A percentile compares a stretch with the other conserved stretches of the same genome.
These are phyloP conservation scores for Mortierella sp. DNA, from an alignment of 371 early-diverging fungal genomes.

Conservation along the genomic window DNA sequence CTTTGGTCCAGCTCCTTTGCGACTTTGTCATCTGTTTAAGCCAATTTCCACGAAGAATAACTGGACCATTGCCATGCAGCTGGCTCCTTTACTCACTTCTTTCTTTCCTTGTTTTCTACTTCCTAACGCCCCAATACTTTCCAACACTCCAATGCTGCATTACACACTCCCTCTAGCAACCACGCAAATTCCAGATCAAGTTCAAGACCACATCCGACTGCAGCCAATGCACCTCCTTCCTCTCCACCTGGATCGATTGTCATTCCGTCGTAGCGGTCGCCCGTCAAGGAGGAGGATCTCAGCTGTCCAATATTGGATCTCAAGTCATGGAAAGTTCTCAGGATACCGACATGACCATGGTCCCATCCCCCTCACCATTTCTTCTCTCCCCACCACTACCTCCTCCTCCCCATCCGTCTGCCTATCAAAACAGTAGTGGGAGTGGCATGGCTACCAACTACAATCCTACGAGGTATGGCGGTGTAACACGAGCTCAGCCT, in stretches of 20 bases:
- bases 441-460: no score
- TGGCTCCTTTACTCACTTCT: no score
- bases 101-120: no score
- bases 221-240: constrained; percentile 26
- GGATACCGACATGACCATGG: not conserved
- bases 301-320: not conserved
- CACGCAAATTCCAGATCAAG: constrained; percentile 36
- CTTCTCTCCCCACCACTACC: no score
- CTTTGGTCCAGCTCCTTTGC: not conserved
- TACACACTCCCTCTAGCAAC: not conserved
- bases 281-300: not conserved
- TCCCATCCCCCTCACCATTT: not conserved
- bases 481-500: not conserved
- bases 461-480: not conserved
- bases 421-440: not conserved
- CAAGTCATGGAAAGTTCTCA: not conserved
- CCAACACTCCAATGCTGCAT: no score
- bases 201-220: constrained; percentile 27
- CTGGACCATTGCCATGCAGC: no score
- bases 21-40: no score
- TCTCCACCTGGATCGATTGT: constrained; percentile 23
- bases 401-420: not conserved
- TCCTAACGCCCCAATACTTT: no score
- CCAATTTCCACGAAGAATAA: no score
- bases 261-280: not conserved